Base-by-base conservation (phyloP, 2,329 filamentous ascomycete species). In the Amauroascus niger region DNA sequence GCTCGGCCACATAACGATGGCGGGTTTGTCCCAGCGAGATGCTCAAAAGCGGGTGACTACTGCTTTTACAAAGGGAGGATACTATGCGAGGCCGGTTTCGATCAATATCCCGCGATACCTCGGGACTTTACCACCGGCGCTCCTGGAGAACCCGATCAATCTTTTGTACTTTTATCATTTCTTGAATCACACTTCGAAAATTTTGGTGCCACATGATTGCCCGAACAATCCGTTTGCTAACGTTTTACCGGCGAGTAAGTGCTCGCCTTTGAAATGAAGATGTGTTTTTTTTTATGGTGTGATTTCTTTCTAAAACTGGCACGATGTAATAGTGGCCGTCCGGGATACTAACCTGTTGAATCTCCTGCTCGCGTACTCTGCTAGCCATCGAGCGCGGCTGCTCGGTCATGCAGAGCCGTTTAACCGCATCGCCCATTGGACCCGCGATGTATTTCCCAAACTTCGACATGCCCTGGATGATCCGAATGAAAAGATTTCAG, bases 371-470 rank as follows among this genome's bases (percentile, higher is more conserved):
- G 84, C 88, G 18, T 94, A 89, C 67, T 88, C 86, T 61, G 88
- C 88, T n/a, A 87, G 83, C 26, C 88, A 94, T 65, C 80, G 87
- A 53, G 86, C 88, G 8, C 80, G 84, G 43, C 78, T 91, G 30
- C 73, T 93, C 18, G 78, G 79, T 30, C 85, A 91, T 58, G 77
- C 79, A 0, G 87, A 91, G 64, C 88, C 88, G 5, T 79, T 78
- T 6, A 85, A 84, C 64, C 81, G 88, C 20, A 93, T 94, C 59
- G 87, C 87, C 1, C 74, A 81, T 37, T 93, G 86, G 84, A 86
- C 93, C 24, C 78, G 85, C 63, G 81, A 88, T 60, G 86, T 75
- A 1, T 75, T 75, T 52, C 86, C 86, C 0, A 80, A 81, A 14
- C 76, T 94, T 18, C 80, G 86, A 26, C 70, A 79, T 56, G 82